Percentiles rank a stretch among this genome's conserved stretches.
phyloP scores from a whole-genome alignment of 192 early-diverging fungal species.

The Podila verticillata region DNA sequence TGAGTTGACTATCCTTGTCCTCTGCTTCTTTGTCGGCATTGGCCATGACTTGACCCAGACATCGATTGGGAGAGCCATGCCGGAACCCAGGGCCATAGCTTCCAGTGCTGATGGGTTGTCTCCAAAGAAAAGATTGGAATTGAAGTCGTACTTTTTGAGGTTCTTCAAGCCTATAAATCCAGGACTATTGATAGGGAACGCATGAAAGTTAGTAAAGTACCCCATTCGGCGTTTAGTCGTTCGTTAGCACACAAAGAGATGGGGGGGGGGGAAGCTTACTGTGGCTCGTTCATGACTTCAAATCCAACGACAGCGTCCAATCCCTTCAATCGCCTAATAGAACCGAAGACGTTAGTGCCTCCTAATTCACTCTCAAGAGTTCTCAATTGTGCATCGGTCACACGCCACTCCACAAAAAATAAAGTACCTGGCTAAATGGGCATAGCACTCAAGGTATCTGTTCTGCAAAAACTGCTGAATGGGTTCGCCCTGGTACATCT shows the following conservation, averaged over 20 bases:
- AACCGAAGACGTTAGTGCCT: not conserved
- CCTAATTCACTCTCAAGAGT: too few species aligned
- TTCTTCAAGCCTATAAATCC: conserved; percentile 78
- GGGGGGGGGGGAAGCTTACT: conserved; percentile 31
- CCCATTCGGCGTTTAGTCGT: not conserved
- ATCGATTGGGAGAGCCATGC: conserved; percentile 76
- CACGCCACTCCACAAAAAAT: conserved; percentile 7
- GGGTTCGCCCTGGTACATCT: conserved; percentile 67
- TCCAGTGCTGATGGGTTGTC: conserved; percentile 75
- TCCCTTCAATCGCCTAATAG: conserved; percentile 64
- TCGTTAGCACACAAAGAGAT: conserved; percentile 8
- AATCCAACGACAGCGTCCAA: conserved; percentile 77
- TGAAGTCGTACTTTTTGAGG: conserved; percentile 69
- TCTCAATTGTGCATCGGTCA: not conserved
- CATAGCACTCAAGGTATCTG: conserved; percentile 70
- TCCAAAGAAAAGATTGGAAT: conserved; percentile 74
- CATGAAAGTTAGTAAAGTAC: not conserved
- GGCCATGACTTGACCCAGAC: conserved; percentile 82
- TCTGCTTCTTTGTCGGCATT: conserved; percentile 68
- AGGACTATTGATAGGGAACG: conserved; percentile 36
- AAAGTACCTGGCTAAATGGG: conserved; percentile 69
- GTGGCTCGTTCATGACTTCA: conserved; percentile 84
- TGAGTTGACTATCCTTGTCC: conserved; percentile 64
- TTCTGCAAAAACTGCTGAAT: conserved; percentile 75
- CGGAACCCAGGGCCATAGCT: conserved; percentile 77